Conservation (phyloP, 495 filamentous ascomycete genomes). For the Aspergillus steynii region DNA sequence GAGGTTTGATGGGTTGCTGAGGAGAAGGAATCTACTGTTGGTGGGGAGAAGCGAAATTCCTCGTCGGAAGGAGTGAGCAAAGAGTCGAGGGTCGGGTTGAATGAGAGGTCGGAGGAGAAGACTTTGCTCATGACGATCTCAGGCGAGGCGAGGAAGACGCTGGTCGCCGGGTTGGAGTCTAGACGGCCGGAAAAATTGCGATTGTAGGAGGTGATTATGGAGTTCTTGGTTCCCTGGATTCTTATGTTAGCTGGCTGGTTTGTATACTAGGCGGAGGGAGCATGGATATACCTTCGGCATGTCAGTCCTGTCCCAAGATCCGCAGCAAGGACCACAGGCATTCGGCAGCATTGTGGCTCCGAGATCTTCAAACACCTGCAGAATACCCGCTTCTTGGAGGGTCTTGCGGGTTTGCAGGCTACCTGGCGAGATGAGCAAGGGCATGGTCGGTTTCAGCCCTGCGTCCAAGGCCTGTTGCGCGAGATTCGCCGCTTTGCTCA, state of each 20-base stretch:
- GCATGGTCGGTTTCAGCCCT: conserved; percentile 88
- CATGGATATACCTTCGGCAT: conserved; percentile 89
- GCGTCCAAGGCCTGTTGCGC: conserved; percentile 92
- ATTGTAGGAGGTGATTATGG: conserved; percentile 97
- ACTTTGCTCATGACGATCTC: conserved; percentile 93
- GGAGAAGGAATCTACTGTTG: conserved; percentile 82
- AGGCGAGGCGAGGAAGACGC: conserved; percentile 98
- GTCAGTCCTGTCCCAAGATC: conserved; percentile 91
- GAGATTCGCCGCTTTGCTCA: conserved; percentile 93
- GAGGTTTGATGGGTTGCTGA: conserved; percentile 85
- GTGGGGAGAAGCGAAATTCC: conserved; percentile 81
- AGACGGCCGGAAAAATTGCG: conserved; percentile 99
- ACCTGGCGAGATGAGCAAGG: conserved; percentile 93
- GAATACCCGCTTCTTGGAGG: conserved; percentile 90
- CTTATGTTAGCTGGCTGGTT: too few relatives aligned
- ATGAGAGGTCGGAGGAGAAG: conserved; percentile 86
- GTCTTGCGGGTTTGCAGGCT: conserved; percentile 98
- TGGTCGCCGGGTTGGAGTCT: conserved; percentile 97
- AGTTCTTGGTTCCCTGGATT: conserved; percentile 53
- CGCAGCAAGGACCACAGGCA: conserved; percentile 82
- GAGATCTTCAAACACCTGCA: conserved; percentile 95
- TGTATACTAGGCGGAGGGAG: too few relatives aligned
- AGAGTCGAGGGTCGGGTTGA: conserved; percentile 94
- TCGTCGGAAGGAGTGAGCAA: conserved; percentile 97
- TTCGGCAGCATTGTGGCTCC: conserved; percentile 95